phyloP scores from a whole-genome alignment of 73 alveolate species.

The Durusdinium trenchii region DNA sequence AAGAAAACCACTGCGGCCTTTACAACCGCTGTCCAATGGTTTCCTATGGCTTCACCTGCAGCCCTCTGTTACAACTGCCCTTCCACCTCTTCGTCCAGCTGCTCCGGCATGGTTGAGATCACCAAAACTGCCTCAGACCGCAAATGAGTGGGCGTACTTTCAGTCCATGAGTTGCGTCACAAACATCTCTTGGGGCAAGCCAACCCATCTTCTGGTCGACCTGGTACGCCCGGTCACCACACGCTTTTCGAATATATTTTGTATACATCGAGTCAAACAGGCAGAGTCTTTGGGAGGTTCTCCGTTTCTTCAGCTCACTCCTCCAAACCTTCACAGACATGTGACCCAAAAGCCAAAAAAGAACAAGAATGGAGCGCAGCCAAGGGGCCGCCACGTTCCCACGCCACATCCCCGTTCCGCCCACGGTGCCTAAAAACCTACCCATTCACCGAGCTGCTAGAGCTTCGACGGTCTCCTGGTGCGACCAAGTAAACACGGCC shows the following conservation, averaged over 20 bases:
- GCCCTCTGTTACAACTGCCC: no score
- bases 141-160: neutral
- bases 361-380: no score
- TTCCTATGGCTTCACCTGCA: no score
- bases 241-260: neutral
- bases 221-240: neutral
- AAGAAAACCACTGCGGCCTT: neutral
- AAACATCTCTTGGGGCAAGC: neutral
- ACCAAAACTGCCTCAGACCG: conserved; percentile 44
- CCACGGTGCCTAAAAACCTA: no score
- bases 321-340: no score
- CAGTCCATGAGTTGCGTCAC: neutral
- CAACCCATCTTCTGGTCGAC: neutral
- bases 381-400: no score
- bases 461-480: conserved; percentile 68
- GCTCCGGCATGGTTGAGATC: conserved; percentile 36
- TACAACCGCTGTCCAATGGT: neutral
- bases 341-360: no score
- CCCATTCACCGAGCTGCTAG: no score
- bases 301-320: no score
- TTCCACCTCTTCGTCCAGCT: conserved; percentile 47
- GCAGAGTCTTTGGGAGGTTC: no score
- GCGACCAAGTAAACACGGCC: neutral
- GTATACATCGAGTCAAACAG: neutral
- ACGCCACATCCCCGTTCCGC: no score